Conservation (phyloP, 176 grass and related monocot genomes). For the Zoysia pacifica region DNA sequence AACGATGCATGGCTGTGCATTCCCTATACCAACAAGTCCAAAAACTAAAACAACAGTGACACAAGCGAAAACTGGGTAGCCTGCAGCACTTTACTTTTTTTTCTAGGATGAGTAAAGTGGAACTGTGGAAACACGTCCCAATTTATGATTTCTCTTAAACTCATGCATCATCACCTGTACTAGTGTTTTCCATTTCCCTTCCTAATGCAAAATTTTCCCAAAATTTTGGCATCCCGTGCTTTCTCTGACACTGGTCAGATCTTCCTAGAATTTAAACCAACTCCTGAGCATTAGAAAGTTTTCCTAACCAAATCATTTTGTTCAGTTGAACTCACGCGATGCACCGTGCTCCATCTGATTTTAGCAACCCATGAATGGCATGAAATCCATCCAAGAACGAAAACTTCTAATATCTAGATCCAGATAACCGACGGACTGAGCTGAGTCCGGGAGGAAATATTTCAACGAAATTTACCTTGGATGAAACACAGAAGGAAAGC, state of each 20-base stretch:
- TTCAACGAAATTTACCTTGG: constrained; percentile 5
- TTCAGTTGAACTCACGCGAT: background rate
- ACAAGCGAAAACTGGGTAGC: background rate
- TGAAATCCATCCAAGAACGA: background rate
- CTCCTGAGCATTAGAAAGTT: background rate
- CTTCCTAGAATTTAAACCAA: constrained; percentile 20
- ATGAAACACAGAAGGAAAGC: constrained; percentile 18
- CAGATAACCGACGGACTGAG: background rate
- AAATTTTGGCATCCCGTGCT: background rate
- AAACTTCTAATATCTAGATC: constrained; percentile 15
- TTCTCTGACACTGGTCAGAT: background rate
- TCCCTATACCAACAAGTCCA: no score
- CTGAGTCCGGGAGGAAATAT: background rate
- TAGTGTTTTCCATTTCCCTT: background rate
- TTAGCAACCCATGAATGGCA: background rate
- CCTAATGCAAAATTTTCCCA: background rate
- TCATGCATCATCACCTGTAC: background rate
- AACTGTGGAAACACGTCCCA: background rate
- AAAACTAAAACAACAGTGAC: background rate
- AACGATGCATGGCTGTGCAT: background rate
- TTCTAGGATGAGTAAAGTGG: background rate
- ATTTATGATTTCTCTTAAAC: constrained; percentile 10
- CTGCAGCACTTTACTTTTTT: background rate
- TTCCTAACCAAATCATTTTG: background rate
- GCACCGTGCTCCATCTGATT: background rate